Percentiles rank a stretch among this genome's conserved stretches.
Conservation (phyloP, 106 monocot genomes). For the Allium fistulosum region DNA sequence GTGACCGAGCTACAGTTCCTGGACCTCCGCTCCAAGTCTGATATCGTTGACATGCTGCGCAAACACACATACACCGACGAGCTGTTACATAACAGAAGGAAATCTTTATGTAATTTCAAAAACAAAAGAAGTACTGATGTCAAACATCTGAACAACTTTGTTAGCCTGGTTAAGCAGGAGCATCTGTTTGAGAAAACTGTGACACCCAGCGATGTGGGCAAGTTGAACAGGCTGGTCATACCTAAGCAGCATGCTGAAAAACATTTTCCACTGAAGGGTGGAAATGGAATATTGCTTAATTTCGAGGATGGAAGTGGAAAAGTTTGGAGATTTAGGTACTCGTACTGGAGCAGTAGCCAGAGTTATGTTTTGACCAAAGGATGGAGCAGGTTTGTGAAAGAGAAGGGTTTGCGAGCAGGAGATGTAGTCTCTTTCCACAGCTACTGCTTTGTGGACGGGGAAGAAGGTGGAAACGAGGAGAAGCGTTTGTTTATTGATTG, state of each 20-base stretch:
- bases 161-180: constrained; percentile 1
- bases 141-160: too few relatives aligned
- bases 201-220: constrained; percentile 91
- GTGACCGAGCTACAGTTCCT: constrained; percentile 17
- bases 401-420: constrained; percentile 55
- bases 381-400: constrained; percentile 90
- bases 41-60: constrained; percentile 73
- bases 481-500: constrained; percentile 42
- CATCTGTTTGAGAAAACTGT: constrained; percentile 70
- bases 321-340: constrained; percentile 78
- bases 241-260: constrained; percentile 95
- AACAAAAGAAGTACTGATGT: background rate
- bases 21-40: constrained; percentile 38
- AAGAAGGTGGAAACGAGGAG: background rate
- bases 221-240: constrained; percentile 85
- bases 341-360: constrained; percentile 96
- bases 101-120: too few relatives aligned
- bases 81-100: constrained; percentile 36
- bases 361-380: constrained; percentile 92
- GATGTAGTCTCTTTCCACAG: too few relatives aligned
- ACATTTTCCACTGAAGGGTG: constrained; percentile 46
- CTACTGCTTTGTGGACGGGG: background rate
- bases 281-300: constrained; percentile 36
- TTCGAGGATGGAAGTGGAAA: constrained; percentile 68
- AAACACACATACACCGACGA: constrained; percentile 71